Evolutionary conservation across 2,329 filamentous ascomycete species (phyloP), one percentile per base, ranked within the genome.

Genomic region (Aspergillus felis): DNA sequence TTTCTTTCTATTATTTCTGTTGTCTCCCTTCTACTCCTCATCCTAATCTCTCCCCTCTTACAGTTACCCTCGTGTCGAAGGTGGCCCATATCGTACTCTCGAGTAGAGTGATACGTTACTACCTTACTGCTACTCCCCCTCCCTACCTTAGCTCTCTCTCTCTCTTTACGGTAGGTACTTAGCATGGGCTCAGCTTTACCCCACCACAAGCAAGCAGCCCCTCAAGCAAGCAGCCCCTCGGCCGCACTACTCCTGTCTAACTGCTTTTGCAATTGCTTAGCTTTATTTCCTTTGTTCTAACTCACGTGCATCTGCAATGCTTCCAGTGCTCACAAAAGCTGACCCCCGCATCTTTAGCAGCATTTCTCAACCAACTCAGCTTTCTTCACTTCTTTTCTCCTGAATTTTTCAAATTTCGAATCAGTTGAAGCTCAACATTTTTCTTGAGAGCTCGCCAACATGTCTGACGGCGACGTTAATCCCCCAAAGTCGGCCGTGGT

Each of bases 401-500:
- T 46, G 44, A 17, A 24, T 17, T 4, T 25, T 44, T 52, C 22
- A 46, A 24, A 55, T 38, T 22, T 25, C 22, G 41, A 53, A 53
- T 50, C 10, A 55, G 60, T 17, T 20, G 42, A n/a, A 58, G 50
- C n/a, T n/a, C 41, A 54, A 32, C 29, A 51, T 32, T 41, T 50
- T 38, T 22, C 20, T 14, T 10, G 8, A n/a, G 59, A 54, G 38
- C 50, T 55, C 52, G 29, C 59, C 61, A 68, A 57, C 54, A 78
- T 78, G 76, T 72, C 75, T 60, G 71, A 74, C 61, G 74, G 67
- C 56, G 64, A 65, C 52, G 61, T 69, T 55, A 54, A 63, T 54
- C 70, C 71, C 51, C 68, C 68, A 41, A 73, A 75, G 58, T 61
- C 71, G 66, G 60, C 73, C 10, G 76, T 77, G 74, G 76, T 78